A percentile compares a stretch with the other conserved stretches of the same genome.
Evolutionary conservation across 441 rosid genomes (phyloP).

Genomic region (Jatropha multifida): DNA sequence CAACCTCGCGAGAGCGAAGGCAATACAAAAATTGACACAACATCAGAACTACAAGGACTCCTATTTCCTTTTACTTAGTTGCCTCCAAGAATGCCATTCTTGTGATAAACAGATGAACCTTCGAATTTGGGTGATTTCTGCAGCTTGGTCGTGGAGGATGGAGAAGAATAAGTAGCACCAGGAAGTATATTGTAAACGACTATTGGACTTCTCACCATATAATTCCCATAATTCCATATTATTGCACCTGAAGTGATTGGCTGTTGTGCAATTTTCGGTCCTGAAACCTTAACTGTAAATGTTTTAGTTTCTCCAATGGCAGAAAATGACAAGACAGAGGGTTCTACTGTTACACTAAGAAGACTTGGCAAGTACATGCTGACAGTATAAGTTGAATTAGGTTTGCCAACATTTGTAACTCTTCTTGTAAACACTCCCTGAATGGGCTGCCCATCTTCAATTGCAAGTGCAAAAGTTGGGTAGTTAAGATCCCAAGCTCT

Average conservation of each 20-base stretch:
- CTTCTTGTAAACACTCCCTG: slow-evolving; percentile 49
- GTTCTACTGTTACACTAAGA: slow-evolving; percentile 48
- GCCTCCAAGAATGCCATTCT: slow-evolving; percentile 28
- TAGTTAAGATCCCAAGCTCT: slow-evolving; percentile 63
- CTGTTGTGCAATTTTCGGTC: slow-evolving; percentile 30
- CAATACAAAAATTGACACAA: no score
- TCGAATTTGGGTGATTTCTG: slow-evolving; percentile 18
- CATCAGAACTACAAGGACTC: no score
- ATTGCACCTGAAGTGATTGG: slow-evolving; percentile 61
- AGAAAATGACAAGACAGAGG: slow-evolving; percentile 47
- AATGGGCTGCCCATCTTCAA: slow-evolving; percentile 36
- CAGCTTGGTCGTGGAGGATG: not conserved
- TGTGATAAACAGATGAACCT: slow-evolving; percentile 26
- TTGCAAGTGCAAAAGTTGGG: slow-evolving; percentile 60
- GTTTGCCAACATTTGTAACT: slow-evolving; percentile 58
- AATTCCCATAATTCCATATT: slow-evolving; percentile 46
- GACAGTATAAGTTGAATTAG: slow-evolving; percentile 36
- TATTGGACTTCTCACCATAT: slow-evolving; percentile 59
- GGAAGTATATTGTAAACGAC: slow-evolving; percentile 40
- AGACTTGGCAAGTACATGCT: slow-evolving; percentile 41
- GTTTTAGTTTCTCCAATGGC: slow-evolving; percentile 46
- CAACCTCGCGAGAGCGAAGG: no score
- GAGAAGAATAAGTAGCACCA: not conserved
- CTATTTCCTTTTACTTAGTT: not conserved
- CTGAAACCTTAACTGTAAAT: slow-evolving; percentile 42